These are phyloP conservation scores for Erythrophleum fordii DNA, from an alignment of 306 rosid species.

Conservation along the genomic window DNA sequence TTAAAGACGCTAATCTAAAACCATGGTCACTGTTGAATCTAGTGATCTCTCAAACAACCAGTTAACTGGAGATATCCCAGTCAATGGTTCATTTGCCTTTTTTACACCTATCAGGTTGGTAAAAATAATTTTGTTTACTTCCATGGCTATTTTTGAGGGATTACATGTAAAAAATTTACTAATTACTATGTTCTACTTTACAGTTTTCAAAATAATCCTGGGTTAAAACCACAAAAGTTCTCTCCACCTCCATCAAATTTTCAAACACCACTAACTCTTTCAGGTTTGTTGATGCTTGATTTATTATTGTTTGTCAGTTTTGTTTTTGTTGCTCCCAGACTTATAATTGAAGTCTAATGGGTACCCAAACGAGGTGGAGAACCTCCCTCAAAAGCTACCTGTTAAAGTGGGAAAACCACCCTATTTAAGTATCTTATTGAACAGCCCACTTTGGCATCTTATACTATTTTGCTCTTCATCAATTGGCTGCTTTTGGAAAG, in stretches of 20 bases:
- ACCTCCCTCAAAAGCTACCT: no score
- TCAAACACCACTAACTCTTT: neutral
- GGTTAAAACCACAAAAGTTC: neutral
- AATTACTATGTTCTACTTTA: neutral
- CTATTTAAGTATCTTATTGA: no score
- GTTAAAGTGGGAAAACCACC: no score
- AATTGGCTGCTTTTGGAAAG: no score
- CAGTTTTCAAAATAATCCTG: slow-evolving; percentile 19
- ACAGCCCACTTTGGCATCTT: no score
- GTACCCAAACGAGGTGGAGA: no score
- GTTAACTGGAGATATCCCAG: neutral
- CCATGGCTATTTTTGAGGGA: neutral
- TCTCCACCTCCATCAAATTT: neutral
- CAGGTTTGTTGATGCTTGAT: neutral
- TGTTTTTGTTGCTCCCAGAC: neutral
- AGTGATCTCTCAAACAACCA: slow-evolving; percentile 8
- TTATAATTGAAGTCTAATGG: neutral
- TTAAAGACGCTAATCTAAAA: neutral
- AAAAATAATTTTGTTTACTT: neutral
- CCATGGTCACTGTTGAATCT: neutral
- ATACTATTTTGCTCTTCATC: no score
- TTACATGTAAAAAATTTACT: neutral
- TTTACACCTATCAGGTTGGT: slow-evolving; percentile 12
- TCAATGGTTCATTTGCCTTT: neutral
- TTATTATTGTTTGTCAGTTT: neutral